Evolutionary conservation across 1,284 basidiomycete species (phyloP).

Genomic region (Takashimella koratensis): DNA sequence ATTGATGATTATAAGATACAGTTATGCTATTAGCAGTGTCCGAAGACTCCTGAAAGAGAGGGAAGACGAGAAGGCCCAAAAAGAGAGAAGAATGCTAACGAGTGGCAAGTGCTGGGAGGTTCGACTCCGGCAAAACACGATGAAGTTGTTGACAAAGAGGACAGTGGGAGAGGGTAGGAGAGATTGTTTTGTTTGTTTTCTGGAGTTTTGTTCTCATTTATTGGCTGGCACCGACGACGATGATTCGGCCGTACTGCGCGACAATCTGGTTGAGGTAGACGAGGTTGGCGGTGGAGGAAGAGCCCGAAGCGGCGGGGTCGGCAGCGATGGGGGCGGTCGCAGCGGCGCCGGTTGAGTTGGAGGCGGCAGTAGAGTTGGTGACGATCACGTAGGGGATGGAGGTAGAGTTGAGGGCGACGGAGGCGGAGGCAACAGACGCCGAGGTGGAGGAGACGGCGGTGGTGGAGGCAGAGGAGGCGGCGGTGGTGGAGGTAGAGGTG

Average conservation of each 20-base stretch:
- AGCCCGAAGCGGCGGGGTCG: conserved; percentile 6
- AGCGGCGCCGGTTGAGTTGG: conserved; percentile 9
- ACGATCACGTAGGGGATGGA: neutral
- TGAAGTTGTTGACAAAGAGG: conserved; percentile 1
- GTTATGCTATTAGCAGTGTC: neutral
- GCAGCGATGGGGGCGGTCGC: conserved; percentile 4
- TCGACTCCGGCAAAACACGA: neutral
- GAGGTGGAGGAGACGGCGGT: conserved; percentile 34
- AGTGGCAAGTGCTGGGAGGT: neutral
- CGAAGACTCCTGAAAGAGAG: neutral
- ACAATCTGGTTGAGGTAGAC: conserved; percentile 36
- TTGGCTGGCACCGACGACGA: conserved; percentile 29
- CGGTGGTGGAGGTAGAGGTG: conserved; percentile 16
- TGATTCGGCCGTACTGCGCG: conserved; percentile 34
- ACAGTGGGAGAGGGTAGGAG: neutral
- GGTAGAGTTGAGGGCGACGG: conserved; percentile 1
- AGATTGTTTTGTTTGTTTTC: neutral
- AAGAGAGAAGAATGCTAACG: neutral
- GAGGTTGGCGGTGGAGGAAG: conserved; percentile 22
- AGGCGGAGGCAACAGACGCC: conserved; percentile 34
- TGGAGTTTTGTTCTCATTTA: neutral
- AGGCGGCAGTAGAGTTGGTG: conserved; percentile 7
- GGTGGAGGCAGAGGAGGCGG: conserved; percentile 27
- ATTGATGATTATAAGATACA: neutral
- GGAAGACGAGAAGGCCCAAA: neutral